Evolutionary conservation across 75 land plant genomes (phyloP).

Genomic region (Isoetes taiwanensis): DNA sequence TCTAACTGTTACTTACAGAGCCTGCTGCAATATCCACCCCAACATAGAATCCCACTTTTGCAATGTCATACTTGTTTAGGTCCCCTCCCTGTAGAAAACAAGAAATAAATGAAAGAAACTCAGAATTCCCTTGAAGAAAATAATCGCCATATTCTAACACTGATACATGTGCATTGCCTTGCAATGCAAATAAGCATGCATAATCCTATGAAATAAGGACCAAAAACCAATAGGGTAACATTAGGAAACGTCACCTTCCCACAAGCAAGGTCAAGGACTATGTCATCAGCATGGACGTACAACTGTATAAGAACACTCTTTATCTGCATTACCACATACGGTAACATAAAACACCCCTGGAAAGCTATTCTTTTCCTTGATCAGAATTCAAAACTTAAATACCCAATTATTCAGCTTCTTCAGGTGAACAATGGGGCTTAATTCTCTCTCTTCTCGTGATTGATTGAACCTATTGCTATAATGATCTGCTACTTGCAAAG

Average conservation of each 20-base stretch:
- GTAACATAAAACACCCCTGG: not conserved
- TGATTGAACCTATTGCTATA: conserved; percentile 84
- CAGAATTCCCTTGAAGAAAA: no score
- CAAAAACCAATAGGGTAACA: not conserved
- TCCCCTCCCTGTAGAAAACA: conserved; percentile 65
- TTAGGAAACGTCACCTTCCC: conserved; percentile 49
- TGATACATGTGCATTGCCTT: not conserved
- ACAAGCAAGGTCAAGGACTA: conserved; percentile 89
- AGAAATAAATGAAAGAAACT: not conserved
- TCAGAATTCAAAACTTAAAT: not conserved
- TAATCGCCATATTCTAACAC: no score
- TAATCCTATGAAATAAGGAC: not conserved
- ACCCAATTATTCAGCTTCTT: conserved; percentile 99
- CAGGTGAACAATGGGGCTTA: conserved; percentile 88
- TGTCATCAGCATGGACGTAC: conserved; percentile 49
- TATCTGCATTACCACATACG: conserved; percentile 31
- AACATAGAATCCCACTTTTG: conserved; percentile 78
- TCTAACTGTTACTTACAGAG: conserved; percentile 41
- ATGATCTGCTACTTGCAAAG: conserved; percentile 56
- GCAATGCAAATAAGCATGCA: not conserved
- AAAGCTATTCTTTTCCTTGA: not conserved
- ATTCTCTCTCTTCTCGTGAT: conserved; percentile 84
- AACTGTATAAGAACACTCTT: conserved; percentile 85
- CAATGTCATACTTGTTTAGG: conserved; percentile 93
- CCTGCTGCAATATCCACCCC: conserved; percentile 93